Percentiles rank a stretch among this genome's conserved stretches.
Evolutionary conservation across 495 filamentous ascomycete species (phyloP).

Genomic region (Platismatia glauca): DNA sequence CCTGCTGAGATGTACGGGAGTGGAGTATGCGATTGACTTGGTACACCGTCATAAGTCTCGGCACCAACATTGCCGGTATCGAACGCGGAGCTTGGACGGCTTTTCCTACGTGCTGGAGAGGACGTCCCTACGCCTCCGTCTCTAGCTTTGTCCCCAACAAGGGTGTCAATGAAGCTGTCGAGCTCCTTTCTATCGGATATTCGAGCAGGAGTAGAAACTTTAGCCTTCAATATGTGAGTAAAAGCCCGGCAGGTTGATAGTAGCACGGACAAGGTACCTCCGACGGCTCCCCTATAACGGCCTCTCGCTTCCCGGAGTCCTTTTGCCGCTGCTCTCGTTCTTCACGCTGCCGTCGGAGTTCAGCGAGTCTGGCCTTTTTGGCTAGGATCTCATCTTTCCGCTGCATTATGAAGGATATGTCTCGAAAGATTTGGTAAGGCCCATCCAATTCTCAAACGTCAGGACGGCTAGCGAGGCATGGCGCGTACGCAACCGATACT

Average conservation of each 20-base stretch:
- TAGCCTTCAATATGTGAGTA: constrained; percentile 3
- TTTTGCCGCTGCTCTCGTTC: constrained; percentile 57
- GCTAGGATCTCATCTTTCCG: constrained; percentile 88
- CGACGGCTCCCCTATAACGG: constrained; percentile 51
- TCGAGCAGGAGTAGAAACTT: constrained; percentile 57
- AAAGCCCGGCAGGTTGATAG: neutral
- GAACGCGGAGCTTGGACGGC: constrained; percentile 75
- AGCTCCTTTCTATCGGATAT: constrained; percentile 68
- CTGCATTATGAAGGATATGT: constrained; percentile 33
- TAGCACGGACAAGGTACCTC: constrained; percentile 34
- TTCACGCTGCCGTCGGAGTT: constrained; percentile 78
- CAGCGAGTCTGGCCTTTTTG: constrained; percentile 89
- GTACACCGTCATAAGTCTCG: constrained; percentile 51
- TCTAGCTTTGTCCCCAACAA: constrained; percentile 69
- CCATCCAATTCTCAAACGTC: neutral
- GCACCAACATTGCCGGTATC: constrained; percentile 66
- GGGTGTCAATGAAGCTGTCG: constrained; percentile 67
- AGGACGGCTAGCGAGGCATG: neutral
- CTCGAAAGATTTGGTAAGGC: neutral
- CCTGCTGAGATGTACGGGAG: constrained; percentile 16
- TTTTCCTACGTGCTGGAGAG: constrained; percentile 55
- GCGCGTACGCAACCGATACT: neutral
- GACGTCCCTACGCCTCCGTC: constrained; percentile 54
- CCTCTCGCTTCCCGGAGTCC: constrained; percentile 56
- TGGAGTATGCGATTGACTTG: constrained; percentile 9